phyloP scores from a whole-genome alignment of 352 stramenopile genomes.

The Hyaloperonospora brassicae region DNA sequence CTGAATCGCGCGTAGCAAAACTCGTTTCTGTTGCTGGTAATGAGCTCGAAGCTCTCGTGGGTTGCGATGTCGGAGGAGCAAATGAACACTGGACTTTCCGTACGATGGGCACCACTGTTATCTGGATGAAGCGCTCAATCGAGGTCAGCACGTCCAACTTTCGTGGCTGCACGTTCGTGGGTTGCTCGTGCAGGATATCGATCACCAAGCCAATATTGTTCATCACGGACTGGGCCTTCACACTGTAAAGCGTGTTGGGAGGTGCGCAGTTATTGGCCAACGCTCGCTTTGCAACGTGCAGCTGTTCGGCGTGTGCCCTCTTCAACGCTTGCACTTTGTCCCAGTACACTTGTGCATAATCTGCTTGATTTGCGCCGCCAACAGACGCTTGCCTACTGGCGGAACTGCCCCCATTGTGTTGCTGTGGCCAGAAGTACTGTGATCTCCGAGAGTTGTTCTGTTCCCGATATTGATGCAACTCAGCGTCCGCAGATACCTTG shows the following conservation, averaged over 20 bases:
- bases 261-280: slow-evolving; percentile 57
- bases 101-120: slow-evolving; percentile 70
- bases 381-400: slow-evolving; percentile 12
- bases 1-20: slow-evolving; percentile 10
- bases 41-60: slow-evolving; percentile 1
- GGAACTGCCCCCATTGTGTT: slow-evolving; percentile 14
- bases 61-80: slow-evolving; percentile 3
- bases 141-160: slow-evolving; percentile 63
- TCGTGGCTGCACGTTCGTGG: slow-evolving; percentile 39
- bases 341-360: slow-evolving; percentile 58
- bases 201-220: slow-evolving; percentile 72
- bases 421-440: slow-evolving; percentile 18
- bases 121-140: slow-evolving; percentile 78
- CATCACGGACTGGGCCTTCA: slow-evolving; percentile 74
- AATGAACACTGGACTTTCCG: slow-evolving; percentile 40
- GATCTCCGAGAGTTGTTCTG: slow-evolving; percentile 27
- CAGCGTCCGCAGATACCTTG: slow-evolving; percentile 34
- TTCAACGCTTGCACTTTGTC: slow-evolving; percentile 57
- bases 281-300: slow-evolving; percentile 57
- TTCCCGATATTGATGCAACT: slow-evolving; percentile 41
- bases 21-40: slow-evolving; percentile 2
- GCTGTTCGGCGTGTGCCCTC: slow-evolving; percentile 32
- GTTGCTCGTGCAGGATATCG: slow-evolving; percentile 44
- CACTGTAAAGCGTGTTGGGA: slow-evolving; percentile 49
- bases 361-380: slow-evolving; percentile 8